A percentile compares a stretch with the other conserved stretches of the same genome.
phyloP scores from a whole-genome alignment of 2,329 filamentous ascomycete genomes.

The Venturia effusa region DNA sequence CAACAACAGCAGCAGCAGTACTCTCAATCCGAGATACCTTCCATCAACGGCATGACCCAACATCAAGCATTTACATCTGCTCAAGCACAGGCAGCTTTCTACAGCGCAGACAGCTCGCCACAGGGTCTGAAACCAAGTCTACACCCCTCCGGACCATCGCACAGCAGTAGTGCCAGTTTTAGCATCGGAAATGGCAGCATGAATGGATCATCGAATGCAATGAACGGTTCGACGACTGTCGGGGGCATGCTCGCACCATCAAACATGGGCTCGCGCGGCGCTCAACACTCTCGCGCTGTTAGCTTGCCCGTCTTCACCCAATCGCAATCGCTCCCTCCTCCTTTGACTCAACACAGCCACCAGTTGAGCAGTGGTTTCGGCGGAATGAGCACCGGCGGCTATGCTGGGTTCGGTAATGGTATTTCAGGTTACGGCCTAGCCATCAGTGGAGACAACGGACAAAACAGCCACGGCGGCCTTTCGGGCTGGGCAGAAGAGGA shows the following conservation, averaged over 20 bases:
- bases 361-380: conserved; percentile 40
- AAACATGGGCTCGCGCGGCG: conserved; percentile 46
- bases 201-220: conserved; percentile 19
- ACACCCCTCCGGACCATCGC: conserved; percentile 48
- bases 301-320: conserved; percentile 69
- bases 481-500: conserved; percentile 56
- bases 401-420: conserved; percentile 36
- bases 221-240: conserved; percentile 54
- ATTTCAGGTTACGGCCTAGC: conserved; percentile 44
- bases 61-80: conserved; percentile 57
- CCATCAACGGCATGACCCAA: conserved; percentile 19
- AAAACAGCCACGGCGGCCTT: conserved; percentile 36
- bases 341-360: conserved; percentile 21
- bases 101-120: conserved; percentile 40
- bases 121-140: conserved; percentile 7
- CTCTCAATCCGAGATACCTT: conserved; percentile 27
- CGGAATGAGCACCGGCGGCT: conserved; percentile 47
- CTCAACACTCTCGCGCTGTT: conserved; percentile 68
- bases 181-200: conserved; percentile 34
- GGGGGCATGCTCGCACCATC: conserved; percentile 67
- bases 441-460: conserved; percentile 26
- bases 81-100: conserved; percentile 75
- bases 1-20: conserved; percentile 32
- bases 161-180: conserved; percentile 41
- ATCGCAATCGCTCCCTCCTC: conserved; percentile 34